Base-by-base conservation (phyloP, 176 grass and related monocot genomes). In the Pharus latifolius region DNA sequence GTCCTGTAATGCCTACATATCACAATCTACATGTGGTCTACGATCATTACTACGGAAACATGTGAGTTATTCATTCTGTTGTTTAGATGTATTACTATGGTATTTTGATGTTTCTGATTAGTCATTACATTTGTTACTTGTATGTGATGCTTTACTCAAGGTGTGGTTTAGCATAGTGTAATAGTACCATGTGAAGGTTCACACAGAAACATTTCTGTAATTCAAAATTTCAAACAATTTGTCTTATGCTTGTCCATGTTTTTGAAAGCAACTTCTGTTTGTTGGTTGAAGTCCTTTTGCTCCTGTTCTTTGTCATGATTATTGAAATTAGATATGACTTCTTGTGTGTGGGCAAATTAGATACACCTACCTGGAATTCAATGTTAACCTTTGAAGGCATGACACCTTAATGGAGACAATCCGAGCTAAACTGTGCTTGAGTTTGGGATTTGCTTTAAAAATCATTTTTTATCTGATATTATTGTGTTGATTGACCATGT, bases 21-120 rank as follows among this genome's bases (percentile, higher is more conserved):
- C 95, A 67, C 90, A 84, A 69, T 99, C 95, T 32, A 99, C 90
- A 16, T 67, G 82, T 49, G 88, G 89, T 63, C 66, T 99, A 58
- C 82, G 95, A 25, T 88, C 95, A 48, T 64, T 91, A 74, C 90
- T 99, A 18, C 75, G 67, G 43, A 91, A 93, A 84, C 78, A 99
- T 78, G 95, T 99, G 75, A 79, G 82, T 76, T 75, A 1, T 73
- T 49, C 35, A 2, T 70, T 41, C n/a, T 52, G 10, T 31, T 44
- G 4, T 26, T 25, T 32, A 41, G 28, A 29, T 27, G 47, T 19
- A 10, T 43, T 60, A 51, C 3, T 8, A 41, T 20, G 2, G 3
- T 7, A 30, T 2, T 49, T 48, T 65, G 6, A 43, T 41, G n/a
- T 25, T 63, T 32, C 65, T 63, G 24, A 40, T 50, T 17, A 52